These are phyloP conservation scores for Pyrenula aspistea DNA, from an alignment of 495 filamentous ascomycete genomes.

Conservation along the genomic window DNA sequence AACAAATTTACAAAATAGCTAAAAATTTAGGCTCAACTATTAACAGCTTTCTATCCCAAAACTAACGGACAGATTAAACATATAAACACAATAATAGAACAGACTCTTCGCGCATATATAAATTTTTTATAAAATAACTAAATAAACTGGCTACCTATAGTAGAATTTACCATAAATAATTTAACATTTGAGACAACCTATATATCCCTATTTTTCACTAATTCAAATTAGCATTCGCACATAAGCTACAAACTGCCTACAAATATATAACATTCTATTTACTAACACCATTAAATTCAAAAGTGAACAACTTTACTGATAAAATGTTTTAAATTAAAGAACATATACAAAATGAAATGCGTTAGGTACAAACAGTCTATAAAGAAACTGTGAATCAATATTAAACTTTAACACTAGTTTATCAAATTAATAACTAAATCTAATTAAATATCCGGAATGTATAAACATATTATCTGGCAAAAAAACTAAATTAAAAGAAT, in stretches of 20 bases:
- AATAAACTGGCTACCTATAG: neutral
- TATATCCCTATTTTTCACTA: too few relatives aligned
- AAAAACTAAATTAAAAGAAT: slow-evolving; percentile 1
- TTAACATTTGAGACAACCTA: neutral
- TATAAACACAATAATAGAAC: neutral
- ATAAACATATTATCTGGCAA: neutral
- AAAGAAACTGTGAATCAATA: slow-evolving; percentile 1
- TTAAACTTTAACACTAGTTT: neutral
- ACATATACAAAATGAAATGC: slow-evolving; percentile 1
- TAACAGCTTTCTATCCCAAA: too few relatives aligned
- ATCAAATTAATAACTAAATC: neutral
- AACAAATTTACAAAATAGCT: too few relatives aligned
- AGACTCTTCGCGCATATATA: neutral
- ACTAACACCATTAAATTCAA: neutral
- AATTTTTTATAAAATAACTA: neutral
- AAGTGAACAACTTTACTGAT: neutral
- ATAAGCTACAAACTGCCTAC: neutral
- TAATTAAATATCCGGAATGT: neutral
- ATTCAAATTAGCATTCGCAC: neutral
- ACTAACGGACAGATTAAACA: neutral
- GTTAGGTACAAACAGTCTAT: neutral
- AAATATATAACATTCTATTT: neutral
- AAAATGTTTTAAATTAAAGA: slow-evolving; percentile 3
- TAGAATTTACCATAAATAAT: neutral
- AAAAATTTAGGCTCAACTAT: too few relatives aligned